A percentile compares a stretch with the other conserved stretches of the same genome.
Conservation (phyloP, 1,139 yeast genomes). For the Lodderomyces jiufengensis region DNA sequence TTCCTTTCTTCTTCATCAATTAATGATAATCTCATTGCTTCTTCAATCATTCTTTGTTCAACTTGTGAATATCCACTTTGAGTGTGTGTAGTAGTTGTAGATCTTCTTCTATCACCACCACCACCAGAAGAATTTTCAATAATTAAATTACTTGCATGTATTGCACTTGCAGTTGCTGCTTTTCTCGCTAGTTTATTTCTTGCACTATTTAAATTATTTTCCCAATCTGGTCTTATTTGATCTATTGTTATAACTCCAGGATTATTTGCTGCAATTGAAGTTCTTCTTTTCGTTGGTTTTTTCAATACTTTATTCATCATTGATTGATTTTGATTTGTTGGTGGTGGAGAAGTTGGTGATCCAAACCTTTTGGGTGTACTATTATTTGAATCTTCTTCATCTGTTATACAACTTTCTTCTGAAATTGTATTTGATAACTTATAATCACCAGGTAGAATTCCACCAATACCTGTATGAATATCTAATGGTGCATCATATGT, state of each 20-base stretch:
- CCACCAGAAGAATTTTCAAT: constrained; percentile 19
- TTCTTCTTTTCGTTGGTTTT: constrained; percentile 20
- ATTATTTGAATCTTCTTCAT: constrained; percentile 9
- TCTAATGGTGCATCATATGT: constrained; percentile 64
- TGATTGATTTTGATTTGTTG: constrained; percentile 3
- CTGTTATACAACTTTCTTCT: constrained; percentile 1
- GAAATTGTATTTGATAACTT: constrained; percentile 7
- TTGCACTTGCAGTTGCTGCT: constrained; percentile 91
- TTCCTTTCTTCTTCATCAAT: constrained; percentile 63
- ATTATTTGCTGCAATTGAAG: constrained; percentile 57
- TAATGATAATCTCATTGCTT: constrained; percentile 72
- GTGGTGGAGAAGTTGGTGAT: constrained; percentile 10
- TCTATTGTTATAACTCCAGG: constrained; percentile 75
- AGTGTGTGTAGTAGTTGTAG: constrained; percentile 9
- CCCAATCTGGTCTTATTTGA: constrained; percentile 91
- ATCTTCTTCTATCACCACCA: constrained; percentile 13
- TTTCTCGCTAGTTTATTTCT: constrained; percentile 75
- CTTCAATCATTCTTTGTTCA: constrained; percentile 80
- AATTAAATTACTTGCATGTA: constrained; percentile 75
- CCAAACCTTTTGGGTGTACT: constrained; percentile 12
- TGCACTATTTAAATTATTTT: constrained; percentile 64
- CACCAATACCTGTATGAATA: constrained; percentile 53
- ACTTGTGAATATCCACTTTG: constrained; percentile 25
- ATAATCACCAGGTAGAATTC: constrained; percentile 39
- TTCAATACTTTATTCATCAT: neutral